These are phyloP conservation scores for Sphaerulina vaccinii DNA, from an alignment of 2,329 filamentous ascomycete species.

Conservation along the genomic window DNA sequence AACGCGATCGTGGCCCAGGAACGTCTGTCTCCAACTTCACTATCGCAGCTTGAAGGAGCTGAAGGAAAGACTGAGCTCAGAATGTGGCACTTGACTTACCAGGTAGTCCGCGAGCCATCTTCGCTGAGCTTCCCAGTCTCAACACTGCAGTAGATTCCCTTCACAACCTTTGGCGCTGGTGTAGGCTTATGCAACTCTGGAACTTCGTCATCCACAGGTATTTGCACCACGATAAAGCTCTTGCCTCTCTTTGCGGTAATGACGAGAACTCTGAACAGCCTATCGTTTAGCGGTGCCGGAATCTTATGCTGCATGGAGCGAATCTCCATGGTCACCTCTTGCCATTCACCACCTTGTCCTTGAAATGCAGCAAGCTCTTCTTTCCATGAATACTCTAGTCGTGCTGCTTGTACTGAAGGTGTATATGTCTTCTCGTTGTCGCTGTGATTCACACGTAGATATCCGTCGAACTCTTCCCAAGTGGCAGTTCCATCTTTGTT, in stretches of 20 bases:
- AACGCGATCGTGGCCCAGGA: constrained; percentile 56
- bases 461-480: constrained; percentile 63
- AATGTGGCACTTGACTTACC: too few species aligned
- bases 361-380: constrained; percentile 3
- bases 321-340: constrained; percentile 46
- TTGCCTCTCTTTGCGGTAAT: constrained; percentile 47
- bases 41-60: too few species aligned
- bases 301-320: constrained; percentile 67
- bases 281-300: constrained; percentile 57
- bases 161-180: constrained; percentile 38
- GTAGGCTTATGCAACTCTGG: constrained; percentile 11
- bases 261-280: constrained; percentile 67
- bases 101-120: not conserved
- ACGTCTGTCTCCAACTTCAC: constrained; percentile 61
- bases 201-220: constrained; percentile 35
- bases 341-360: constrained; percentile 23
- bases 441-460: constrained; percentile 60
- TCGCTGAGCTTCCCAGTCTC: constrained; percentile 50
- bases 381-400: constrained; percentile 25
- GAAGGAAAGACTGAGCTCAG: too few species aligned
- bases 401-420: constrained; percentile 53
- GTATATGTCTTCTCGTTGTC: constrained; percentile 60
- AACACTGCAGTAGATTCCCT: constrained; percentile 45
- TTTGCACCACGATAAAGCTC: constrained; percentile 40
- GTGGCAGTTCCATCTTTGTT: constrained; percentile 54